Percentiles rank a stretch among this genome's conserved stretches.
Conservation (phyloP, 306 rosid species). For the Coriaria nepalensis region DNA sequence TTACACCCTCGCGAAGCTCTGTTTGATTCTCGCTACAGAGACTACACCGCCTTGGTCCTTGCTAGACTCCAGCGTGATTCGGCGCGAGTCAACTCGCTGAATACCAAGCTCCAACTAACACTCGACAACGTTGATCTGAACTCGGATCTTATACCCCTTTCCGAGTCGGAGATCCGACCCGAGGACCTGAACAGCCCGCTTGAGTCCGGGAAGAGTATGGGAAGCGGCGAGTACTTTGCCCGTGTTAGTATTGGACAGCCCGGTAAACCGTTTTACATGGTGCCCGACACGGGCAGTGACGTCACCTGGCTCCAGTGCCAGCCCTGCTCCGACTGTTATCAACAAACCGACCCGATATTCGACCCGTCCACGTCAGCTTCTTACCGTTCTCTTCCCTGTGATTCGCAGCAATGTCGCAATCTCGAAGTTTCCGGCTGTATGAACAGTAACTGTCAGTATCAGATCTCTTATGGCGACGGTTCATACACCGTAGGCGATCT, state of each 20-base stretch:
- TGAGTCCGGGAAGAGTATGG: constrained; percentile 47
- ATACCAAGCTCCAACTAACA: constrained; percentile 29
- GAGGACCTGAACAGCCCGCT: constrained; percentile 57
- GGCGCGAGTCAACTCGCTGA: constrained; percentile 52
- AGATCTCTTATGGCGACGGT: constrained; percentile 77
- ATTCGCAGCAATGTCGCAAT: constrained; percentile 31
- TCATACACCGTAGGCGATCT: constrained; percentile 69
- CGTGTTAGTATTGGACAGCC: constrained; percentile 65
- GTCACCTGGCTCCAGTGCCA: constrained; percentile 81
- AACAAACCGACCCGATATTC: constrained; percentile 70
- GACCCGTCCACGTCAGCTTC: constrained; percentile 47
- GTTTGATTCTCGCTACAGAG: constrained; percentile 20
- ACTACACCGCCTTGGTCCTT: constrained; percentile 31
- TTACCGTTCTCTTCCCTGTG: constrained; percentile 38
- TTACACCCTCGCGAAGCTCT: constrained; percentile 45
- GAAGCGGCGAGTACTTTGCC: constrained; percentile 90
- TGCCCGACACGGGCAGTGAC: constrained; percentile 84
- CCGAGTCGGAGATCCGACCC: constrained; percentile 25
- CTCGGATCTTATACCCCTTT: constrained; percentile 37
- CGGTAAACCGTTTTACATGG: constrained; percentile 50
- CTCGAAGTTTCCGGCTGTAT: constrained; percentile 39
- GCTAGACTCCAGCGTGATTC: constrained; percentile 63
- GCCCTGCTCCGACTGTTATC: constrained; percentile 82
- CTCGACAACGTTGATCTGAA: constrained; percentile 14
- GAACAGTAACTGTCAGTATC: constrained; percentile 43